These are phyloP conservation scores for Phoma sp. DNA, from an alignment of 2,329 filamentous ascomycete species.

Conservation along the genomic window DNA sequence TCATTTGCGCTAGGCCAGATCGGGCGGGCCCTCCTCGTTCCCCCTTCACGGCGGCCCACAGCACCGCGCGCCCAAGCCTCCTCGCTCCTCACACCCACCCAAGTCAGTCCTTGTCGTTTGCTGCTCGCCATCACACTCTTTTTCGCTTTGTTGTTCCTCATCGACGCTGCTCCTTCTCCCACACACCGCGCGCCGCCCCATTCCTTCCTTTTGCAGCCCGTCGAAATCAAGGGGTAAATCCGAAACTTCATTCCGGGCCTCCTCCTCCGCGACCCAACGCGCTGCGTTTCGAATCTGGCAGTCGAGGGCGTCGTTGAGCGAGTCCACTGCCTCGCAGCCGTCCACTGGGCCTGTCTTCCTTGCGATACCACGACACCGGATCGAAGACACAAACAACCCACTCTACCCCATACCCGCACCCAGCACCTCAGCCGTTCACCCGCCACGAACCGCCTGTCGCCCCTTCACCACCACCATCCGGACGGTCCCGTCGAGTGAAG, in stretches of 20 bases:
- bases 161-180: conserved; percentile 3
- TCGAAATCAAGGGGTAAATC: conserved; percentile 37
- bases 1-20: conserved; percentile 2
- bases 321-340: conserved; percentile 36
- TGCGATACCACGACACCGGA: conserved; percentile 18
- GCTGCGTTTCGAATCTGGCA: conserved; percentile 46
- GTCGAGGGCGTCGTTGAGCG: conserved; percentile 45
- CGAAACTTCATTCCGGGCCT: conserved; percentile 43
- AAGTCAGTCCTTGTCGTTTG: conserved; percentile 29
- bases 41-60: conserved; percentile 22
- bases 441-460: conserved; percentile 12
- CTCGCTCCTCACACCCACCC: conserved; percentile 24
- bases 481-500: conserved; percentile 11
- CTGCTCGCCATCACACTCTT: conserved; percentile 40
- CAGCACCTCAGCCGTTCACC: conserved; percentile 7
- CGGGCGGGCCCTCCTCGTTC: conserved; percentile 3
- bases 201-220: conserved; percentile 41
- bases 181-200: conserved; percentile 15
- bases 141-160: conserved; percentile 18
- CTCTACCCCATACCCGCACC: conserved; percentile 13
- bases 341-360: conserved; percentile 22
- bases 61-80: conserved; percentile 29
- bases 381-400: conserved; percentile 13
- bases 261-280: conserved; percentile 40
- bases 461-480: conserved; percentile 15